Percentiles rank a stretch among this genome's conserved stretches.
Conservation (phyloP, 192 early-diverging fungal genomes). For the Podila horticola region DNA sequence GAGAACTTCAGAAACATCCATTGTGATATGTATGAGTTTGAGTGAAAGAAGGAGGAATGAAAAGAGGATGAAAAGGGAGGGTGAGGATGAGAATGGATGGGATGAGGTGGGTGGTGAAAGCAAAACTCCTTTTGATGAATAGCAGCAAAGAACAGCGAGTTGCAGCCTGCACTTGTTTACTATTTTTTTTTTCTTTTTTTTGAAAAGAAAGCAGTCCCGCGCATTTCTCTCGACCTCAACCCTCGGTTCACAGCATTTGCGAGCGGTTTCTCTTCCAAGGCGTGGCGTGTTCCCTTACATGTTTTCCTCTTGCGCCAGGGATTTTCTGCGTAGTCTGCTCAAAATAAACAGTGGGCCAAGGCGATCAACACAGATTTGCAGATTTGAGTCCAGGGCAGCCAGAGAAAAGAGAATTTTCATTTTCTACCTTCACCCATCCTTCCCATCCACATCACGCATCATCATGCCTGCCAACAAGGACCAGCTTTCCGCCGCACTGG, state of each 20-base stretch:
- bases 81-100: background rate
- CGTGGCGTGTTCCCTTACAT: background rate
- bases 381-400: too few relatives aligned
- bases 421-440: background rate
- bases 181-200: constrained; percentile 7
- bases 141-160: background rate
- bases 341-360: too few relatives aligned
- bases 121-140: constrained; percentile 6
- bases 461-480: constrained; percentile 52
- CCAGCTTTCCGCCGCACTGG: constrained; percentile 59
- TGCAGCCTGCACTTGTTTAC: constrained; percentile 1
- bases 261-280: background rate
- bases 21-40: constrained; percentile 27
- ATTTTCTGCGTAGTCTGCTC: background rate
- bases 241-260: background rate
- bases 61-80: constrained; percentile 6
- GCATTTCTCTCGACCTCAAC: too few relatives aligned
- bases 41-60: background rate
- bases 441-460: constrained; percentile 17
- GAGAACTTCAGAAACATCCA: constrained; percentile 77
- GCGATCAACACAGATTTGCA: too few relatives aligned
- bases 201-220: background rate
- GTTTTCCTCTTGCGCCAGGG: background rate
- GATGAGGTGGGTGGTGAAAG: background rate
- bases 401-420: background rate